A percentile compares a stretch with the other conserved stretches of the same genome.
phyloP scores from a whole-genome alignment of 768 basidiomycete species.

The Trametes villosa region DNA sequence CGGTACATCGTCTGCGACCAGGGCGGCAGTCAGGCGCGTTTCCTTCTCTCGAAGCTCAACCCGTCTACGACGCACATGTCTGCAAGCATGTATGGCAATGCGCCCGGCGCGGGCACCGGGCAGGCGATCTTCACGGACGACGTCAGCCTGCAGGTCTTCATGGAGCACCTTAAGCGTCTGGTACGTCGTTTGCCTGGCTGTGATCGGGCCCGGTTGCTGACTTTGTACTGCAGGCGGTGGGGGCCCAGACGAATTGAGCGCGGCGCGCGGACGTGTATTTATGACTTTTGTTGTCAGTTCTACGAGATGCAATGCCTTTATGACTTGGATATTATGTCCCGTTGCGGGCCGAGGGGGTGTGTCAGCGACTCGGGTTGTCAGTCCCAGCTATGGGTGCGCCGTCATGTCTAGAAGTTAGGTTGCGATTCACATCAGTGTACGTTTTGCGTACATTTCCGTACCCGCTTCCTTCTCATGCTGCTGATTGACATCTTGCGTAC shows the following conservation, averaged over 20 bases:
- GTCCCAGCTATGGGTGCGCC: too few relatives aligned
- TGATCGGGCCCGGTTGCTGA: background rate
- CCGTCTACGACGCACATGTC: conserved; percentile 99
- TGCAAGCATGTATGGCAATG: conserved; percentile 84
- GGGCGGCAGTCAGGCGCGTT: conserved; percentile 97
- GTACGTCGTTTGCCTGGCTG: conserved; percentile 46
- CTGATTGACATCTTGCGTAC: too few relatives aligned
- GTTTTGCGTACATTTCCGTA: too few relatives aligned
- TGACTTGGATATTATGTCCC: background rate
- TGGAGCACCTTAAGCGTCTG: conserved; percentile 95
- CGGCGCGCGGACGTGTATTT: conserved; percentile 14
- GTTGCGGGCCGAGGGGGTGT: background rate
- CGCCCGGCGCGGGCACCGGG: conserved; percentile 66
- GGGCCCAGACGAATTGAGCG: conserved; percentile 64
- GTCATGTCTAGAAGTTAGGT: too few relatives aligned
- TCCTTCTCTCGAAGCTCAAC: conserved; percentile 94
- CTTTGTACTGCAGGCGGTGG: conserved; percentile 53
- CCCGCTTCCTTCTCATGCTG: too few relatives aligned
- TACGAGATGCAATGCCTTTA: background rate
- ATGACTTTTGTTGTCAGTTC: conserved; percentile 11
- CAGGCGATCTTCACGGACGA: conserved; percentile 99
- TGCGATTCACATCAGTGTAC: too few relatives aligned
- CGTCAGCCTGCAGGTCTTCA: conserved; percentile 96
- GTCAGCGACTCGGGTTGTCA: too few relatives aligned
- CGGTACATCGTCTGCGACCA: conserved; percentile 98